Evolutionary conservation across 345 rosid genomes (phyloP).

Genomic region (Rhodamnia rubescens): DNA sequence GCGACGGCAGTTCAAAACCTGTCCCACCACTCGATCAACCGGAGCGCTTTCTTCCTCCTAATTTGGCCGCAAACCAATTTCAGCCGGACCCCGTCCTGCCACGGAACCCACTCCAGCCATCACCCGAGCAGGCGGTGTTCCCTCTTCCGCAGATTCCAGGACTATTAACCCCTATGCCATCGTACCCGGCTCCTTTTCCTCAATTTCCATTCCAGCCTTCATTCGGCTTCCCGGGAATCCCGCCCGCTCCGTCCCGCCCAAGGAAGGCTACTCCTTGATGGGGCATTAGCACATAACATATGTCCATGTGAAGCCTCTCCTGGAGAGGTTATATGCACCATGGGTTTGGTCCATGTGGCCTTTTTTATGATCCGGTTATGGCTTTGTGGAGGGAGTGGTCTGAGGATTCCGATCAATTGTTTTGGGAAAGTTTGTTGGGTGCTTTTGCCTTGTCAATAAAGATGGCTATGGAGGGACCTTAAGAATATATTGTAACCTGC

Average conservation of each 20-base stretch:
- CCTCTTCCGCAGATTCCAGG: constrained; percentile 6
- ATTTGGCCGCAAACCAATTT: constrained; percentile 9
- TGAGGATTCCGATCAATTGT: background rate
- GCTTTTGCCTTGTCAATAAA: background rate
- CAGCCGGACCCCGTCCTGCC: constrained; percentile 1
- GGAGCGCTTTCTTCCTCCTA: constrained; percentile 2
- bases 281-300: background rate
- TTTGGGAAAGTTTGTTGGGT: background rate
- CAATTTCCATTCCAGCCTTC: constrained; percentile 21
- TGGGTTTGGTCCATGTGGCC: background rate
- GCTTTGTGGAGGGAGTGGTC: background rate
- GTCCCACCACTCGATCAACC: constrained; percentile 4
- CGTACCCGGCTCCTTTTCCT: constrained; percentile 26
- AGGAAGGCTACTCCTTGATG: constrained; percentile 11
- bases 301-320: background rate
- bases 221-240: constrained; percentile 24
- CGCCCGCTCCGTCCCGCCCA: constrained; percentile 26
- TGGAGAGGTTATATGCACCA: background rate
- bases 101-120: constrained; percentile 1
- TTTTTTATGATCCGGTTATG: background rate
- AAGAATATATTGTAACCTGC: background rate
- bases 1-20: constrained; percentile 11
- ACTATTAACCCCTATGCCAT: constrained; percentile 11
- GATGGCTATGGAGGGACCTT: background rate
- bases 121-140: background rate